A percentile compares a stretch with the other conserved stretches of the same genome.
Evolutionary conservation across 2,329 filamentous ascomycete genomes (phyloP).

Genomic region (Dactylonectria estremocensis): DNA sequence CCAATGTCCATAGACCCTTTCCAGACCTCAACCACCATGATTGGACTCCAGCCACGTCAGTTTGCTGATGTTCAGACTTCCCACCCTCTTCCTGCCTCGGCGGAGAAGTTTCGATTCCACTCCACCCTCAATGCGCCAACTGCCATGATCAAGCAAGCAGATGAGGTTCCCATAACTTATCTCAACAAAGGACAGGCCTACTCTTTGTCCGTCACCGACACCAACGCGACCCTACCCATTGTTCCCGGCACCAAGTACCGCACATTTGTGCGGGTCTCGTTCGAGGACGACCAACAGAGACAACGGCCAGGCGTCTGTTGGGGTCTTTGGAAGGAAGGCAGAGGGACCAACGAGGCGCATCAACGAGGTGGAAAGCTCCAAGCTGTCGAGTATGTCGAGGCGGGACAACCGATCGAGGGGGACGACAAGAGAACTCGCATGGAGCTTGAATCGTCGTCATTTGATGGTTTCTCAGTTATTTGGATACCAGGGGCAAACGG

Average conservation of each 20-base stretch:
- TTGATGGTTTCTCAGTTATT: slow-evolving; percentile 92
- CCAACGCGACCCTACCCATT: slow-evolving; percentile 72
- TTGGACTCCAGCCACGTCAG: slow-evolving; percentile 69
- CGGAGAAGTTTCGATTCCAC: slow-evolving; percentile 89
- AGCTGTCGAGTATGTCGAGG: slow-evolving; percentile 93
- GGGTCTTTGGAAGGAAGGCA: slow-evolving; percentile 94
- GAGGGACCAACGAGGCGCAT: slow-evolving; percentile 95
- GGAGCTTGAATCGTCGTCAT: slow-evolving; percentile 83
- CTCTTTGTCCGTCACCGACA: slow-evolving; percentile 87
- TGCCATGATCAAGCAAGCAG: slow-evolving; percentile 91
- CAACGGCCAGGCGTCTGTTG: slow-evolving; percentile 86
- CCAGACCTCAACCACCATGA: slow-evolving; percentile 72
- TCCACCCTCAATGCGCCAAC: slow-evolving; percentile 93
- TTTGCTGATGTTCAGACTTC: slow-evolving; percentile 63
- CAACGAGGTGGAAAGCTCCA: slow-evolving; percentile 93
- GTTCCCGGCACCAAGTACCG: slow-evolving; percentile 80
- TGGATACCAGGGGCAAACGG: slow-evolving; percentile 85
- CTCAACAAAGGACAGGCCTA: slow-evolving; percentile 98
- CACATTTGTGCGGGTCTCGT: slow-evolving; percentile 94
- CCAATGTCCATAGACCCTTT: slow-evolving; percentile 73
- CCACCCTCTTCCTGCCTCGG: slow-evolving; percentile 65
- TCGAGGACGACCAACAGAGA: slow-evolving; percentile 95
- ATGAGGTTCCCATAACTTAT: slow-evolving; percentile 97
- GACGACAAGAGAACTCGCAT: slow-evolving; percentile 78
- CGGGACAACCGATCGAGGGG: slow-evolving; percentile 70